Conservation (phyloP, 2,329 filamentous ascomycete genomes). For the Zymoseptoria ardabiliae region DNA sequence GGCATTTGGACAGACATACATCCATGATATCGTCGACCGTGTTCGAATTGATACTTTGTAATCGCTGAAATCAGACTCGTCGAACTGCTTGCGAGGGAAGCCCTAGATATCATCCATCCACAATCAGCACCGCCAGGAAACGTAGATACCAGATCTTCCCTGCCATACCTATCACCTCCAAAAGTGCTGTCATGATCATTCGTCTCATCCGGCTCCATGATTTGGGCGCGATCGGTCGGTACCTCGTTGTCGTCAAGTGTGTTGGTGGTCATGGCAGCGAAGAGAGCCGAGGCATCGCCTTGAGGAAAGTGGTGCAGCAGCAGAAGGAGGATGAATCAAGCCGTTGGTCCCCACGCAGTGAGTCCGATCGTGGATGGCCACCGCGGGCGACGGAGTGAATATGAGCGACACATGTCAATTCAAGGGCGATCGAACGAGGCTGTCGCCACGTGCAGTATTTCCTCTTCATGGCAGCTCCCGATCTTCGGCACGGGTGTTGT, state of each 20-base stretch:
- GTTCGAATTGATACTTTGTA: slow-evolving; percentile 17
- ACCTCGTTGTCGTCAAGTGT: background rate
- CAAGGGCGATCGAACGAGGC: too few relatives aligned
- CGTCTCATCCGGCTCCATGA: slow-evolving; percentile 23
- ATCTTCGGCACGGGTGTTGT: background rate
- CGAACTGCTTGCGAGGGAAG: slow-evolving; percentile 16
- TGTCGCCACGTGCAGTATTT: too few relatives aligned
- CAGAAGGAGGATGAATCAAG: too few relatives aligned
- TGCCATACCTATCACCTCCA: slow-evolving; percentile 18
- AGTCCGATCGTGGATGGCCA: slow-evolving; percentile 3
- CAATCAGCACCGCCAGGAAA: background rate
- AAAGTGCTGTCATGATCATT: slow-evolving; percentile 23
- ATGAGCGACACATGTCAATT: too few relatives aligned
- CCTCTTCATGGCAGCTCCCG: too few relatives aligned
- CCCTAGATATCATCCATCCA: background rate
- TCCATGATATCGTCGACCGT: slow-evolving; percentile 25
- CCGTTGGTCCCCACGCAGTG: too few relatives aligned
- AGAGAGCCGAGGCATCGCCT: background rate
- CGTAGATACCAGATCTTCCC: background rate
- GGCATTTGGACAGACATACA: background rate
- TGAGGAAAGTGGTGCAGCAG: too few relatives aligned
- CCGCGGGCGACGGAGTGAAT: too few relatives aligned
- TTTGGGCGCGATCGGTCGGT: background rate
- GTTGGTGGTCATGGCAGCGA: background rate
- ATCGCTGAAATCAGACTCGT: slow-evolving; percentile 10